Evolutionary conservation across 2,329 filamentous ascomycete genomes (phyloP), one percentile per base, ranked within the genome.

Genomic region (Chaetomiaceae sp.): DNA sequence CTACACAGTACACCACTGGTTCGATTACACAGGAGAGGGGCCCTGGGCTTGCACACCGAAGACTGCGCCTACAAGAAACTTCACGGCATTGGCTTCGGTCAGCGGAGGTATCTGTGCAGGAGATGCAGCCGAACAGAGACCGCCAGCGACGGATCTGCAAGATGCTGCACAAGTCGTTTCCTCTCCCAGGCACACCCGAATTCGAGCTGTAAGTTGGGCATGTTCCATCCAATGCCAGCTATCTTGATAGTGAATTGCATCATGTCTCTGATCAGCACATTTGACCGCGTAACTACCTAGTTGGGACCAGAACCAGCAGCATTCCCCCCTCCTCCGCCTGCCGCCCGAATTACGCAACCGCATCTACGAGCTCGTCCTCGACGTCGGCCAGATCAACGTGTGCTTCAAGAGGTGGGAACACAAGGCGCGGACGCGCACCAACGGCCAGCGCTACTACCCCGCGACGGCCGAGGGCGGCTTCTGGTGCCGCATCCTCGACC

Each of bases 291-390:
- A 4, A 8, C 18, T 18, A 15, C 6, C 2, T 45, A 62, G 60
- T 34, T 62, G 56, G 52, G 49, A 58, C 6, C 43, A 44, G 18
- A 65, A 63, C 36, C 54, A 50, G n/a, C 27, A 45, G 4, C 18
- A 26, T 6, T 65, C 62, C 2, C 61, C 60, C 5, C 50, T 65
- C 35, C 58, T 65, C 24, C 58, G 57, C 8, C 59, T 65, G 1
- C 62, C 63, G 0, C 52, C 59, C 44, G 63, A 65, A 45, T 48
- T 65, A 32, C 62, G 63, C 48, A 61, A 65, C 47, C 61, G 57
- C 42, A 64, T 65, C 48, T 65, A 64, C 54, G 51, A 55, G 8
- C 56, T 63, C n/a, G 53, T 62, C 45, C 54, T 65, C 34, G 46
- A 52, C 33, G 56, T 61, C 54, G 61, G 62, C 40, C 62, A 65